These are phyloP conservation scores for Mortierella sp. DNA, from an alignment of 371 early-diverging fungal genomes.

Conservation along the genomic window DNA sequence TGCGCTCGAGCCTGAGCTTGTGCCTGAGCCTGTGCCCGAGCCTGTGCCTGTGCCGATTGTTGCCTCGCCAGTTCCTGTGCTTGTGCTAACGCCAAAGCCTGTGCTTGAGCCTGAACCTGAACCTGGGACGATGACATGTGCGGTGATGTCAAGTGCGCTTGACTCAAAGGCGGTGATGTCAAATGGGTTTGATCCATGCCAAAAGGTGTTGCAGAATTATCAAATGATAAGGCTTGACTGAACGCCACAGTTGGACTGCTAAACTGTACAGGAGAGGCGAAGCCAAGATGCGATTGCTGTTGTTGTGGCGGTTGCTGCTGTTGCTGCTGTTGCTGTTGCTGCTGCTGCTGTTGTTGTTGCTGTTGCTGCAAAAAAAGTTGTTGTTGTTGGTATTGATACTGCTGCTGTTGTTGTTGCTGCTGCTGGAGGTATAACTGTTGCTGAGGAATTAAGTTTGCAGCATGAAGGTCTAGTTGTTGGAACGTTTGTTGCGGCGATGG, in stretches of 20 bases:
- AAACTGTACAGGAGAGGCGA: constrained; percentile 33
- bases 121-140: constrained; percentile 6
- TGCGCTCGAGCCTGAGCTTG: constrained; percentile 24
- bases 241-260: constrained; percentile 36
- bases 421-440: constrained; percentile 47
- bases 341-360: constrained; percentile 30
- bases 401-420: constrained; percentile 46
- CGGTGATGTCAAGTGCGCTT: constrained; percentile 38
- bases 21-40: constrained; percentile 24
- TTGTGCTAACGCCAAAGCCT: constrained; percentile 24
- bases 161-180: constrained; percentile 19
- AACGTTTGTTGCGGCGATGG: constrained; percentile 24
- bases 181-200: constrained; percentile 33
- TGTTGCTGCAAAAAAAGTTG: constrained; percentile 28
- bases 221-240: constrained; percentile 36
- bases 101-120: constrained; percentile 30
- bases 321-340: constrained; percentile 25
- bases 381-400: constrained; percentile 32
- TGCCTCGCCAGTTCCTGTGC: constrained; percentile 25
- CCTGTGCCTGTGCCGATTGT: constrained; percentile 28
- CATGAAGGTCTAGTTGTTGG: constrained; percentile 51
- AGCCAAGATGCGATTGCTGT: constrained; percentile 39
- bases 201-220: constrained; percentile 25
- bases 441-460: constrained; percentile 47
- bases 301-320: constrained; percentile 28